Base-by-base conservation (phyloP, 352 stramenopile species). In the Phytophthora crassamura region DNA sequence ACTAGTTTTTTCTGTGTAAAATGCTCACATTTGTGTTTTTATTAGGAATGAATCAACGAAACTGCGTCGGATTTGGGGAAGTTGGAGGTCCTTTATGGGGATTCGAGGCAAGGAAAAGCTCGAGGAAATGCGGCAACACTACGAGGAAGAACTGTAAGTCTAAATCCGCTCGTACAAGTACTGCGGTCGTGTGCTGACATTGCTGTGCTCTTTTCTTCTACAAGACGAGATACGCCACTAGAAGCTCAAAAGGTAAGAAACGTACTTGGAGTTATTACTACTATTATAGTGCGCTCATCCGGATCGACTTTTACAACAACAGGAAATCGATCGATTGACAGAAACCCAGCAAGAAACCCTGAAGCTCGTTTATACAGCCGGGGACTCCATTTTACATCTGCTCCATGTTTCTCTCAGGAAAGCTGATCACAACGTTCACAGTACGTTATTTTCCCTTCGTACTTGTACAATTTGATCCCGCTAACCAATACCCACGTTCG, bases 251-350 rank as follows among this genome's bases (percentile, higher is more conserved):
- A 72, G 45, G 75, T 77, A 43, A 30, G 32, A 11, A 25, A 30
- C 3, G 6, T 30, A 30, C 25, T 30, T 30, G 0, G 25, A 5
- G 25, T 30, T 30, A 30, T 5, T 30, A 30, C 25, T 30, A 30
- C 6, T 5, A 4, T 30, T 2, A 4, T 30, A 6, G 25, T 28
- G n/a, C n/a, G n/a, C 15, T 28, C 14, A 32, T 49, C 16, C 7
- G 8, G 15, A 58, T 35, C 25, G 4, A 3, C 25, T 30, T 30
- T 30, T 30, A 15, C 22, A 20, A 14, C 25, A 60, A 7, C 46
- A 88, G 77, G 77, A 88, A 45, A 90, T 90, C 22, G 81, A 90
- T 48, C 71, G 72, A 7, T 45, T 91, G 20, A 80, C 81, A 66
- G 81, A 89, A 51, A 76, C 57, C 14, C 66, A 88, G 7, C 65